Evolutionary conservation across 2,329 filamentous ascomycete genomes (phyloP), one percentile per base, ranked within the genome.

Genomic region (Nakataea oryzae): DNA sequence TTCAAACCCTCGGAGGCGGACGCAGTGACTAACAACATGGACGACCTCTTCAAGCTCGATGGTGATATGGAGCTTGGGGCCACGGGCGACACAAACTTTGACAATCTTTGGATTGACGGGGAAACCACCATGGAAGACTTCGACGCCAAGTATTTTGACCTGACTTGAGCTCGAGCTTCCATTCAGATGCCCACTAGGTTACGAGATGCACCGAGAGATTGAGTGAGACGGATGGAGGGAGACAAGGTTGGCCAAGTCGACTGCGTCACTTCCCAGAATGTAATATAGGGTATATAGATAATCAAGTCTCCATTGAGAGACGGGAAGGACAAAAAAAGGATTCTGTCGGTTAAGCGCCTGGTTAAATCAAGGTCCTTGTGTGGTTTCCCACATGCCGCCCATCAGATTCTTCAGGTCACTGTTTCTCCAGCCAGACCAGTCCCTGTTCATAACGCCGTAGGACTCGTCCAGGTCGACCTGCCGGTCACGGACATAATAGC

Each of bases 401-500:
- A 78, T 64, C 67, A 72, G 70, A 14, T 62, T 68, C 54, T 70
- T 69, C 63, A 78, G 75, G 27, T 66, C 67, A 3, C 68, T 66
- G 54, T 76, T 78, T 62, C 75, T 70, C 74, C 74, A 75, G 54
- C 64, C 72, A 8, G 64, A 69, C 76, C 75, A 78, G 57, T 73
- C 70, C 58, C 72, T 68, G 58, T 69, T 66, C 63, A 74, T 61
- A 65, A 73, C 27, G 1, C 81, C 83, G 75, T 76, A 86, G 0
- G 72, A 73, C 73, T 86, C 82, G 32, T 85, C 79, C 55, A 74
- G 73, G 64, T 84, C 79, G 21, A 81, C 70, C 11, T 67, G 70
- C 30, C 78, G 77, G 62, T 80, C 73, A n/a, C 82, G 74, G 13
- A 84, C 75, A 65, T 86, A 86, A 65, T 85, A 86, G 63, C 79